Percentiles rank a stretch among this genome's conserved stretches.
phyloP scores from a whole-genome alignment of 768 basidiomycete genomes.

The Xanthoconium stramineum region DNA sequence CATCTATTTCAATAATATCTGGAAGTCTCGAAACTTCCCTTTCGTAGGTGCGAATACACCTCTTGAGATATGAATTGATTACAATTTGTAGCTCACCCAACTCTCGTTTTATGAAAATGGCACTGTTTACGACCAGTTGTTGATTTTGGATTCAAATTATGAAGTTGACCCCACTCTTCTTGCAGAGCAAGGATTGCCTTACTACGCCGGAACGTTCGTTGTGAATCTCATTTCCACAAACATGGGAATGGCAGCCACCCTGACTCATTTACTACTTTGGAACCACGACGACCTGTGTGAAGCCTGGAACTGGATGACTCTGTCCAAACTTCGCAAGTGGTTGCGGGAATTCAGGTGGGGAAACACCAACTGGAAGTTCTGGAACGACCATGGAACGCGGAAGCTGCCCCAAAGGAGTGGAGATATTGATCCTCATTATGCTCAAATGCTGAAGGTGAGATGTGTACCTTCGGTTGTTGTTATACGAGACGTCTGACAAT shows the following conservation, averaged over 20 bases:
- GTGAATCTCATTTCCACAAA: slow-evolving; percentile 18
- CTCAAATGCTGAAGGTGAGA: slow-evolving; percentile 46
- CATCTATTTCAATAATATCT: slow-evolving; percentile 47
- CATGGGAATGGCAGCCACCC: slow-evolving; percentile 42
- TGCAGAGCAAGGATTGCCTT: slow-evolving; percentile 36
- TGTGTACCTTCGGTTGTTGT: slow-evolving; percentile 12
- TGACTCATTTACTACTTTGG: slow-evolving; percentile 53
- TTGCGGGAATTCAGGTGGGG: slow-evolving; percentile 24
- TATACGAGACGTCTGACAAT: background rate
- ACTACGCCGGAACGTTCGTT: slow-evolving; percentile 28
- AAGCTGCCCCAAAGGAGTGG: slow-evolving; percentile 33
- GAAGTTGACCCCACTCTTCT: slow-evolving; percentile 47
- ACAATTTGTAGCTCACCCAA: background rate
- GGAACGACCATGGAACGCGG: slow-evolving; percentile 22
- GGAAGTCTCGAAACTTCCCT: slow-evolving; percentile 59
- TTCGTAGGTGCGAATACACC: slow-evolving; percentile 34
- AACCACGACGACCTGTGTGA: slow-evolving; percentile 47
- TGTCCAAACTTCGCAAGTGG: slow-evolving; percentile 25
- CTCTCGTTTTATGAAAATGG: slow-evolving; percentile 1
- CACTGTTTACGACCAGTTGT: background rate
- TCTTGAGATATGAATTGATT: background rate
- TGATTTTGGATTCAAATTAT: background rate
- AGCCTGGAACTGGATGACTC: slow-evolving; percentile 46
- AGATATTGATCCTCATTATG: slow-evolving; percentile 53
- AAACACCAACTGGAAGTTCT: slow-evolving; percentile 39